Conservation (phyloP, 495 filamentous ascomycete genomes). For the Aspergillus mulundensis region DNA sequence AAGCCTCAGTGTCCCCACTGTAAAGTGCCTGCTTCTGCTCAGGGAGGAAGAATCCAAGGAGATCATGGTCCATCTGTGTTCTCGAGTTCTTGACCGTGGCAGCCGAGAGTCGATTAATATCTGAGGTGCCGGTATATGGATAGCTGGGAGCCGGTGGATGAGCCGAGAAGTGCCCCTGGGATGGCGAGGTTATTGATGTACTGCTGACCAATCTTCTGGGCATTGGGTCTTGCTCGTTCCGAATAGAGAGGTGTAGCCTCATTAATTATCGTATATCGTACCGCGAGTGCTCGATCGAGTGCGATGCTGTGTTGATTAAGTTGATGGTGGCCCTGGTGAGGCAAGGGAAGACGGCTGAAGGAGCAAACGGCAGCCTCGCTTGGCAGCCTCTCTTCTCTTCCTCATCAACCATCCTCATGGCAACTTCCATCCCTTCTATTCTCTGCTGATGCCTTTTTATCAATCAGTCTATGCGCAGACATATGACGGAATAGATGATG, state of each 20-base stretch:
- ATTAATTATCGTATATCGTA: no score
- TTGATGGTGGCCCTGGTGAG: neutral
- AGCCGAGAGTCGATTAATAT: neutral
- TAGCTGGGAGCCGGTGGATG: neutral
- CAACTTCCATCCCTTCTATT: neutral
- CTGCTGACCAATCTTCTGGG: neutral
- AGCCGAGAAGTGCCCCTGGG: neutral
- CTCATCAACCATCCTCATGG: neutral
- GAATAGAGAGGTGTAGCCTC: neutral
- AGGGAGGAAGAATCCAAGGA: neutral
- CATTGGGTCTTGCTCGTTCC: neutral
- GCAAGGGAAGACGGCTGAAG: neutral
- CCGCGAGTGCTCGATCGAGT: no score
- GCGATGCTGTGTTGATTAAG: no score
- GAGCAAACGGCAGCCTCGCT: neutral
- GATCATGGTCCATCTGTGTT: neutral
- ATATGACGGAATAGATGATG: no score
- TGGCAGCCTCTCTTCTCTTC: neutral
- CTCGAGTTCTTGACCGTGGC: neutral
- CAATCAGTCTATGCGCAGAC: neutral
- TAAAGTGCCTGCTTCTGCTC: neutral
- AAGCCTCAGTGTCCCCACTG: neutral
- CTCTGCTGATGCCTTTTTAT: neutral
- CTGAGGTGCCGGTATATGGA: neutral
- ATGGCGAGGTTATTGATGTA: neutral